Conservation (phyloP, 2,329 filamentous ascomycete genomes). For the Triangularia setosa region DNA sequence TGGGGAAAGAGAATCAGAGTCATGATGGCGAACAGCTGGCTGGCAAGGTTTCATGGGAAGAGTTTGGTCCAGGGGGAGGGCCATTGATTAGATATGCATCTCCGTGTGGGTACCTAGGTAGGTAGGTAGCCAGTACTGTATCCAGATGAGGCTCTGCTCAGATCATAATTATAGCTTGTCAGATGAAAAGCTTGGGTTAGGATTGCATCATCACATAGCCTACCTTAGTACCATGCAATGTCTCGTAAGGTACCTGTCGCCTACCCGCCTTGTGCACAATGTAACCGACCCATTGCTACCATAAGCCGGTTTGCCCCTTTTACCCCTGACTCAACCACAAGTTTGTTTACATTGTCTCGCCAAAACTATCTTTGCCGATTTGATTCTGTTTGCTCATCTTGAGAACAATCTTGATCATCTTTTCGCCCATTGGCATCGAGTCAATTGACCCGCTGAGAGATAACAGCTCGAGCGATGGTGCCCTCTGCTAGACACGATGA, state of each 20-base stretch:
- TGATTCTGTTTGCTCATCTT: neutral
- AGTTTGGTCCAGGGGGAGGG: slow-evolving; percentile 12
- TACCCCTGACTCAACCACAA: neutral
- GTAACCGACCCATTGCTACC: neutral
- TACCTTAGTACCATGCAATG: neutral
- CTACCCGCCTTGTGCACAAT: neutral
- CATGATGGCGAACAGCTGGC: slow-evolving; percentile 43
- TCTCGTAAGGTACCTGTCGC: neutral
- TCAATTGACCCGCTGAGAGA: neutral
- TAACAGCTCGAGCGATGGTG: neutral
- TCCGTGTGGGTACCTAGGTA: too few relatives aligned
- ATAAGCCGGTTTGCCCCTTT: neutral
- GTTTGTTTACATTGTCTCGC: neutral
- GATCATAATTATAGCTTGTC: neutral
- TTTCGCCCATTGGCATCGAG: neutral
- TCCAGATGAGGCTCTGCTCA: neutral
- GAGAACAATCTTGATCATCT: too few relatives aligned
- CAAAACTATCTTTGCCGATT: neutral
- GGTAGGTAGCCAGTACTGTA: too few relatives aligned
- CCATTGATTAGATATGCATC: neutral
- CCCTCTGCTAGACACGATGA: neutral
- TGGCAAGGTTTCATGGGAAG: slow-evolving; percentile 41
- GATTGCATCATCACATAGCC: neutral
- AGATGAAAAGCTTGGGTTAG: neutral
- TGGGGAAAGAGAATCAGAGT: slow-evolving; percentile 47